Percentiles rank a stretch among this genome's conserved stretches.
Evolutionary conservation across 2,329 filamentous ascomycete species (phyloP).

Genomic region (Cladophialophora immunda): DNA sequence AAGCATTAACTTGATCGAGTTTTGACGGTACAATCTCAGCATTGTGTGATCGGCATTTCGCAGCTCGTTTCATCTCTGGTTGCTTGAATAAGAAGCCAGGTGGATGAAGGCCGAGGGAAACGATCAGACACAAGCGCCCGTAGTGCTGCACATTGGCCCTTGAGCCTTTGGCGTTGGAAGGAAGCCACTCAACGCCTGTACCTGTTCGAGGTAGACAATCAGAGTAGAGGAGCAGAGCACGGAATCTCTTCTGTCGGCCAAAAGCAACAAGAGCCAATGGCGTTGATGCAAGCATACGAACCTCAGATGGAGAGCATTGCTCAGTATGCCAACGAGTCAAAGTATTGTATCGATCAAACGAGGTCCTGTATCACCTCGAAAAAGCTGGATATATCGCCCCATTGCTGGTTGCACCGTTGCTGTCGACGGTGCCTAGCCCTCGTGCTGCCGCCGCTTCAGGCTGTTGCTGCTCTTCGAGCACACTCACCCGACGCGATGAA

Average conservation of each 20-base stretch:
- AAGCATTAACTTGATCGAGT: constrained; percentile 99
- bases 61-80: constrained; percentile 43
- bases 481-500: constrained; percentile 93
- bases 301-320: constrained; percentile 38
- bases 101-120: constrained; percentile 56
- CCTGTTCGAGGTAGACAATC: neutral
- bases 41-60: constrained; percentile 50
- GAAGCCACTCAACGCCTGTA: neutral
- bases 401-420: constrained; percentile 10
- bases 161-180: constrained; percentile 12
- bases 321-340: constrained; percentile 6
- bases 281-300: constrained; percentile 43
- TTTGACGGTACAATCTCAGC: constrained; percentile 95
- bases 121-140: constrained; percentile 73
- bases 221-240: constrained; percentile 24
- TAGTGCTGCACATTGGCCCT: constrained; percentile 72
- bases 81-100: constrained; percentile 49
- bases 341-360: constrained; percentile 45
- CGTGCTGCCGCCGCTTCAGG: constrained; percentile 69
- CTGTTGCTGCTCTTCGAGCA: constrained; percentile 39
- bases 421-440: constrained; percentile 3
- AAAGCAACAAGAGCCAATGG: constrained; percentile 34
- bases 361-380: constrained; percentile 30
- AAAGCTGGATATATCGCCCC: neutral
- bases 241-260: constrained; percentile 15